Base-by-base conservation (phyloP, 116 monocot genomes). In the Iris pallida region DNA sequence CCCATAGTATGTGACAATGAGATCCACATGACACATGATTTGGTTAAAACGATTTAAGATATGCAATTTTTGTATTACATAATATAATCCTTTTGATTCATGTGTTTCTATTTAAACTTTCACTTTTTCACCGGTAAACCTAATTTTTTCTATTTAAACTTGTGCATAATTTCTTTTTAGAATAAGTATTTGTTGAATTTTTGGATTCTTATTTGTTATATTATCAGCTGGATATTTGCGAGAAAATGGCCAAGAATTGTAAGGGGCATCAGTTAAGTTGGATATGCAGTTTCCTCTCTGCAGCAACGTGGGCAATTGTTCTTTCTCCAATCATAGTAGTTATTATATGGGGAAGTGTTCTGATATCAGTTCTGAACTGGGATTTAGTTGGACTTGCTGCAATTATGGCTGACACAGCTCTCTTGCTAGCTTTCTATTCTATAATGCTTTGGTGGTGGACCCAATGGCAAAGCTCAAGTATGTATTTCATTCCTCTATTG, bases 381-480 rank as follows among this genome's bases (percentile, higher is more conserved):
- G 80, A 92, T 78, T 77, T 97, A 66, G 80, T 92, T 76, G 92
- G 92, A 20, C 59, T 92, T 55, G 97, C 97, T 76, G 79, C 92
- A 18, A 92, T 97, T 54, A 92, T 97, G 93, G 85, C 83, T 20
- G 97, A 92, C 44, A 77, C 83, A n/a, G 90, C 97, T 66, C 85
- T 97, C 71, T 71, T 97, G 47, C 61, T 97, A 55, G 90, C 93
- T 47, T 97, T 97, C 72, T 97, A 97, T 78, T 97, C 93, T 47
- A 88, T 97, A 66, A 97, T 97, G 97, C 87, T 97, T 53, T 97
- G 97, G 92, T 97, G 97, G 97, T 83, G 97, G 75, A 97, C 97
- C 53, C 92, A 90, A 70, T 97, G 97, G 97, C 97, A 97, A 80
- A 97, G 92, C 85, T 97, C 97, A 69, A 92, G 97, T 92, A 90